These are phyloP conservation scores for Claviceps sp. DNA, from an alignment of 2,329 filamentous ascomycete genomes.

Conservation along the genomic window DNA sequence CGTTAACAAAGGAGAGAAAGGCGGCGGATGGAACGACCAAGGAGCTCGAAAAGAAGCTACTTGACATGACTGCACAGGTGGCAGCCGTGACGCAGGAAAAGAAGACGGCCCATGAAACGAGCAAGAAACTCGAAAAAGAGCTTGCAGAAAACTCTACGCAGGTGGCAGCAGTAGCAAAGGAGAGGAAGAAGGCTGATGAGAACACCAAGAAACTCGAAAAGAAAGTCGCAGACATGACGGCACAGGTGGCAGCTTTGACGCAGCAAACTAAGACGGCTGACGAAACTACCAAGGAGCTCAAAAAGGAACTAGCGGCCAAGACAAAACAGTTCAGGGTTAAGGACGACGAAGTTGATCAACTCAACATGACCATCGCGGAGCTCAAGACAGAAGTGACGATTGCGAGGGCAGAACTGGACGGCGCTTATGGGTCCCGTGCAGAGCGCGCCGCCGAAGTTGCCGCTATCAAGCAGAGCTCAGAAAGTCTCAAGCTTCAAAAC, in stretches of 20 bases:
- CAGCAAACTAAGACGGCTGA: slow-evolving; percentile 15
- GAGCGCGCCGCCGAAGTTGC: slow-evolving; percentile 46
- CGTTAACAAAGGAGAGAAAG: slow-evolving; percentile 14
- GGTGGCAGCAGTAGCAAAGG: slow-evolving; percentile 16
- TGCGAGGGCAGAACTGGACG: slow-evolving; percentile 47
- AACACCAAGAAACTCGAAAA: slow-evolving; percentile 14
- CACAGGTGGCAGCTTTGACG: slow-evolving; percentile 15
- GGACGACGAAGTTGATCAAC: slow-evolving; percentile 35
- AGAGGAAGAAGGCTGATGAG: slow-evolving; percentile 16
- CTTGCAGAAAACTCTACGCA: slow-evolving; percentile 4
- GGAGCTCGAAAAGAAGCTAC: slow-evolving; percentile 14
- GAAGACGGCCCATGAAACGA: slow-evolving; percentile 14
- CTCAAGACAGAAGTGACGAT: slow-evolving; percentile 49
- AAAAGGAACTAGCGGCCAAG: slow-evolving; percentile 17
- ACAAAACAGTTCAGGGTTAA: slow-evolving; percentile 33
- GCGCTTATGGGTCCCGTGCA: slow-evolving; percentile 44
- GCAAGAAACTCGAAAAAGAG: slow-evolving; percentile 14
- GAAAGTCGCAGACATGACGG: slow-evolving; percentile 12
- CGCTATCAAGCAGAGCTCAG: slow-evolving; percentile 34
- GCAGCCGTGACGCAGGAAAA: slow-evolving; percentile 17
- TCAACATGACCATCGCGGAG: slow-evolving; percentile 40
- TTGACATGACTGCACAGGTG: slow-evolving; percentile 21
- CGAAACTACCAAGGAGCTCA: slow-evolving; percentile 14
- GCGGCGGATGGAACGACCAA: slow-evolving; percentile 16
- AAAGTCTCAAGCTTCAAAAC: slow-evolving; percentile 30